Evolutionary conservation across 1,284 basidiomycete genomes (phyloP).

Genomic region (Sporisorium reilianum): DNA sequence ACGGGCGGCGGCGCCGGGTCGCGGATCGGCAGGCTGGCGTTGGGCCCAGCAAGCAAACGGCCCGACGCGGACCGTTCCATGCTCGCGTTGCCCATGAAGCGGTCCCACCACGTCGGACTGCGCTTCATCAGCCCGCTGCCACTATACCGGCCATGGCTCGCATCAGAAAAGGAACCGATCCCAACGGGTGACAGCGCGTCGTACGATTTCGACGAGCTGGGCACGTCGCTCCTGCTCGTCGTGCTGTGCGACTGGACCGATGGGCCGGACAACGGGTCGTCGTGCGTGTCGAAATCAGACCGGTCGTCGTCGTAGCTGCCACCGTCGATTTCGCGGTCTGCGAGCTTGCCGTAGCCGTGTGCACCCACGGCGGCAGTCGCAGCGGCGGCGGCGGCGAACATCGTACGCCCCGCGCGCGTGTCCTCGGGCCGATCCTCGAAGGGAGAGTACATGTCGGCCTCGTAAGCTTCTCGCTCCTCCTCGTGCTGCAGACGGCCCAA

Average conservation of each 20-base stretch:
- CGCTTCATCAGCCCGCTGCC: conserved; percentile 38
- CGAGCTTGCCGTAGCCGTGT: conserved; percentile 29
- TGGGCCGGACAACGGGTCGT: conserved; percentile 19
- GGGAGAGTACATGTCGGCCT: conserved; percentile 49
- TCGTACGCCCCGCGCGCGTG: not conserved
- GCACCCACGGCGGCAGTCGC: not conserved
- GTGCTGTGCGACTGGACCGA: conserved; percentile 51
- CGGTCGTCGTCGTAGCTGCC: conserved; percentile 34
- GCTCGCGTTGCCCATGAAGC: conserved; percentile 56
- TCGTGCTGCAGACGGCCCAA: conserved; percentile 24
- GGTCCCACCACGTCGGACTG: conserved; percentile 63
- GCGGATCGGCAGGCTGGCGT: conserved; percentile 53
- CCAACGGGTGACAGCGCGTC: conserved; percentile 26
- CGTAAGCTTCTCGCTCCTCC: conserved; percentile 9
- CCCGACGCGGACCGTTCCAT: conserved; percentile 59
- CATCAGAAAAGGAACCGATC: conserved; percentile 52
- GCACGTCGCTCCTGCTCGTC: conserved; percentile 30
- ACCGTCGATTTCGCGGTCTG: conserved; percentile 15
- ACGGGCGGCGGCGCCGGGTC: conserved; percentile 57
- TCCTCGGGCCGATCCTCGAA: conserved; percentile 53
- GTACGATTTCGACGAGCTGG: conserved; percentile 32
- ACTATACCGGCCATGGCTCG: conserved; percentile 19
- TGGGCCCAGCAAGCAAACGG: conserved; percentile 35
- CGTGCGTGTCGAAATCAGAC: conserved; percentile 27
- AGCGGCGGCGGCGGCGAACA: conserved; percentile 1